Evolutionary conservation across 768 basidiomycete species (phyloP).

Genomic region (Boletus insuetus): DNA sequence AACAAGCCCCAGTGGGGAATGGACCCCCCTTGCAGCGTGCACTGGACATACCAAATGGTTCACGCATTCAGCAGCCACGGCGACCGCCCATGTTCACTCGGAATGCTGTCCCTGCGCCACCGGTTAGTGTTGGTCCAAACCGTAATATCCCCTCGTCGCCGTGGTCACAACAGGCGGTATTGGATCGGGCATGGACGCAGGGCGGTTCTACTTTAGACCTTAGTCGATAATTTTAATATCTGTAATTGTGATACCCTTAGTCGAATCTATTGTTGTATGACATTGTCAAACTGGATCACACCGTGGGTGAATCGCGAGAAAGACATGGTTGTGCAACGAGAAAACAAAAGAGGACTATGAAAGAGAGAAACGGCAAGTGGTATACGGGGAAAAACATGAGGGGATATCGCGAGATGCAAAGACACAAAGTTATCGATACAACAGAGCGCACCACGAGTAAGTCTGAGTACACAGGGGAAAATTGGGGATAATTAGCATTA

Average conservation of each 20-base stretch:
- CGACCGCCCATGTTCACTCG: slow-evolving; percentile 55
- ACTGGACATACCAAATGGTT: slow-evolving; percentile 50
- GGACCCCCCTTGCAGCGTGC: slow-evolving; percentile 42
- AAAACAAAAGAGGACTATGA: neutral
- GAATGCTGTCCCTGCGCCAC: slow-evolving; percentile 34
- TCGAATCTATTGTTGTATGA: slow-evolving; percentile 16
- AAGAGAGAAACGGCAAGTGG: neutral
- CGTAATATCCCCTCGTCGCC: slow-evolving; percentile 41
- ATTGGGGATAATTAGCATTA: slow-evolving; percentile 28
- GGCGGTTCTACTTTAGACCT: slow-evolving; percentile 39
- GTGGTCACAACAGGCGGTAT: slow-evolving; percentile 36
- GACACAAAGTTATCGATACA: slow-evolving; percentile 28
- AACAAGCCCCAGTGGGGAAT: slow-evolving; percentile 22
- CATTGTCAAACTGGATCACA: no score
- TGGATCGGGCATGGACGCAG: slow-evolving; percentile 46
- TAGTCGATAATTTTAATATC: slow-evolving; percentile 29
- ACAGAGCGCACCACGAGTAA: slow-evolving; percentile 2
- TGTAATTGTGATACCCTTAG: slow-evolving; percentile 4
- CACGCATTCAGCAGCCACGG: slow-evolving; percentile 52
- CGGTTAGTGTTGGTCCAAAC: slow-evolving; percentile 34
- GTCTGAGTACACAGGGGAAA: slow-evolving; percentile 2
- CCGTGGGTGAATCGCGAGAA: neutral
- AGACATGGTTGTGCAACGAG: slow-evolving; percentile 3
- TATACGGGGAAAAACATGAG: neutral
- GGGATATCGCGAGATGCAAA: slow-evolving; percentile 24